These are phyloP conservation scores for Camptophora hylomeconis DNA, from an alignment of 2,329 filamentous ascomycete genomes.

Conservation along the genomic window DNA sequence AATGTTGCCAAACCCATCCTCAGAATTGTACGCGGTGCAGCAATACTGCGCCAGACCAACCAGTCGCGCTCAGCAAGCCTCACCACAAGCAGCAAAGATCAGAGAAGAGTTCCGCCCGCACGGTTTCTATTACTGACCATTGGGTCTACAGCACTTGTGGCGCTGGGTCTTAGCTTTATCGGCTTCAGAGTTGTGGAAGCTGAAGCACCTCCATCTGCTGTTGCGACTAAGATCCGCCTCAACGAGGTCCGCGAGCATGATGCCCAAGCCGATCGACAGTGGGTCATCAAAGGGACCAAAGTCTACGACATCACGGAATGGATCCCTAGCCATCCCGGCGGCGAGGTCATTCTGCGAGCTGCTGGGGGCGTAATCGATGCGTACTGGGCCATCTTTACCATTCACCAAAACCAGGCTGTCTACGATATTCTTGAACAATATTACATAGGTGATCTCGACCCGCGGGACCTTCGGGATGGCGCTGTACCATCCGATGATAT, in stretches of 20 bases:
- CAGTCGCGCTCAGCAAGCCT: too few species aligned
- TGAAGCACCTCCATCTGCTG: conserved; percentile 8
- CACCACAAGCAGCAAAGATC: too few species aligned
- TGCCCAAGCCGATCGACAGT: conserved; percentile 38
- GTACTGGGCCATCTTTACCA: conserved; percentile 59
- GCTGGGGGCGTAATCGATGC: conserved; percentile 52
- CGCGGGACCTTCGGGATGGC: conserved; percentile 45
- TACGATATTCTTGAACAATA: conserved; percentile 53
- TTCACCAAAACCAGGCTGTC: conserved; percentile 54
- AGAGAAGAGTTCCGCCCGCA: too few species aligned
- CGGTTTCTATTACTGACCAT: too few species aligned
- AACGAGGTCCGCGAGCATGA: conserved; percentile 21
- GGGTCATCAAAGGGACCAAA: conserved; percentile 51
- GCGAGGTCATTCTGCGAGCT: conserved; percentile 54
- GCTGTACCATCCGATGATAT: conserved; percentile 34
- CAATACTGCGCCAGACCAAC: too few species aligned
- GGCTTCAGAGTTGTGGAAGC: too few species aligned
- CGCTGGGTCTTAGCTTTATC: too few species aligned
- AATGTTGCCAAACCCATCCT: too few species aligned
- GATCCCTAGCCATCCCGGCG: conserved; percentile 52
- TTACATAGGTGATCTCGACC: conserved; percentile 48
- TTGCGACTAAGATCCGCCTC: conserved; percentile 11
- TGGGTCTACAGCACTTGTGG: too few species aligned
- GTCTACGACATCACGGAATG: conserved; percentile 62
- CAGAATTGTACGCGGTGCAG: too few species aligned